Conservation (phyloP, 306 rosid species). For the Inga oerstediana region DNA sequence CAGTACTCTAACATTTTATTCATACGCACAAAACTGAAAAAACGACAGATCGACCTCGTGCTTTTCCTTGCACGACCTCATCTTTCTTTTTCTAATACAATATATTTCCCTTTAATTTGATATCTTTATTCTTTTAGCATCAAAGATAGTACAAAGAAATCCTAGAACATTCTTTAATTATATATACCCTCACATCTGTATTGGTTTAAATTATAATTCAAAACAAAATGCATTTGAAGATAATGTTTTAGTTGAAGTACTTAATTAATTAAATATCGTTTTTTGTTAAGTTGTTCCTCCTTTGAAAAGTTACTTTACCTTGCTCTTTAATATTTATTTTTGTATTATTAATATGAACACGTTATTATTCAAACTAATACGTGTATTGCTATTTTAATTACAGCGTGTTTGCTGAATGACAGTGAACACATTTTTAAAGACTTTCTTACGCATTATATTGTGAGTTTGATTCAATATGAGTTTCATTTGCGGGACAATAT, state of each 20-base stretch:
- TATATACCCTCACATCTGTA: background rate
- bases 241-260: slow-evolving; percentile 22
- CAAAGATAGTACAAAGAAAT: slow-evolving; percentile 9
- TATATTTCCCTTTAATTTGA: background rate
- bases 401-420: no score
- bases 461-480: no score
- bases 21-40: background rate
- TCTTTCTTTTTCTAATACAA: slow-evolving; percentile 4
- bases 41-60: slow-evolving; percentile 11
- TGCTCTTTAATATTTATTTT: no score
- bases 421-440: no score
- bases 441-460: no score
- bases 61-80: slow-evolving; percentile 29
- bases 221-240: background rate
- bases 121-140: background rate
- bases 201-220: background rate
- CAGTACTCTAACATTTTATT: background rate
- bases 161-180: background rate
- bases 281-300: no score
- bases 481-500: no score
- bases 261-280: background rate
- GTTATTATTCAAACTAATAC: no score
- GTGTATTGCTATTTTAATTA: no score
- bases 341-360: no score
- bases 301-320: no score